phyloP scores from a whole-genome alignment of 441 rosid species.

The Adansonia rubrostipa region DNA sequence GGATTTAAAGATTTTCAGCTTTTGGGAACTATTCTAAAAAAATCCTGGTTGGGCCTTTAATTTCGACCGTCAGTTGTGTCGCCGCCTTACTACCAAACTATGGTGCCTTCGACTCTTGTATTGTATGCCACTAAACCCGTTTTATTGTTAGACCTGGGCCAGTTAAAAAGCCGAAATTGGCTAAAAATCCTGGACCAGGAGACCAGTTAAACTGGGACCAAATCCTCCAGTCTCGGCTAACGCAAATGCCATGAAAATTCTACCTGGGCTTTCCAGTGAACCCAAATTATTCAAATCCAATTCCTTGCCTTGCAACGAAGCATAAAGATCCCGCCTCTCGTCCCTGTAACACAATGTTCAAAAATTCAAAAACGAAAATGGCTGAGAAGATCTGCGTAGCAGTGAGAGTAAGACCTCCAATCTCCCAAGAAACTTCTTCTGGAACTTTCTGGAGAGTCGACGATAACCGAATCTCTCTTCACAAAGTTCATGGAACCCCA shows the following conservation, averaged over 20 bases:
- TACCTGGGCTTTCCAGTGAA: not conserved
- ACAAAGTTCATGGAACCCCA: slow-evolving; percentile 70
- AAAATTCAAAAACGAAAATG: slow-evolving; percentile 41
- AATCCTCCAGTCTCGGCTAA: no score
- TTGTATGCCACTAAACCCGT: no score
- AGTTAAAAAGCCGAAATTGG: no score
- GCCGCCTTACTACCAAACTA: no score
- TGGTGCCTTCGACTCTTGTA: no score
- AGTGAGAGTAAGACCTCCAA: slow-evolving; percentile 69
- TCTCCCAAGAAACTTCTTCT: slow-evolving; percentile 41
- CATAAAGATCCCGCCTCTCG: slow-evolving; percentile 23
- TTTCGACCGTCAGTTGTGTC: no score
- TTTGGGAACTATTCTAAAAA: not conserved
- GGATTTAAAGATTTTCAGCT: not conserved
- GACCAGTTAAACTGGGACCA: not conserved
- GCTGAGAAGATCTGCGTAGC: slow-evolving; percentile 90
- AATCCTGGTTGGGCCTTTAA: not conserved
- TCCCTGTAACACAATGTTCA: not conserved
- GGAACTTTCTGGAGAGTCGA: slow-evolving; percentile 70
- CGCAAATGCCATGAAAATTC: not conserved
- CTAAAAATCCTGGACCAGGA: not conserved
- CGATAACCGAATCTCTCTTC: slow-evolving; percentile 81
- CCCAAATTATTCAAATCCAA: slow-evolving; percentile 1
- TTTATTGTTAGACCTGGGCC: no score
- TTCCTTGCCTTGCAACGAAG: not conserved